Evolutionary conservation across 2,329 filamentous ascomycete species (phyloP).

Genomic region (Alternaria gansuensis): DNA sequence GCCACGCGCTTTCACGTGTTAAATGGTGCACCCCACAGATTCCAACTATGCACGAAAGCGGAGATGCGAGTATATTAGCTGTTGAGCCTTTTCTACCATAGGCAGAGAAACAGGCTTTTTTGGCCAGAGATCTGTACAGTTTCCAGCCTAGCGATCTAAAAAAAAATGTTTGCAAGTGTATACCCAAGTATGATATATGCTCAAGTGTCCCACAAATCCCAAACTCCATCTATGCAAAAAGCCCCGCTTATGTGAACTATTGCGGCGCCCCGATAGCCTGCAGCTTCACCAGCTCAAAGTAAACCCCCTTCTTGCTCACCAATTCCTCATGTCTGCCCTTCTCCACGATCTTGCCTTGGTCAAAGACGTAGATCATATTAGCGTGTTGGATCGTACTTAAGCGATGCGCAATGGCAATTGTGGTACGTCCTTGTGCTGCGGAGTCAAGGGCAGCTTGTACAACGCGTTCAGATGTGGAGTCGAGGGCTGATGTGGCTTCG

Average conservation of each 20-base stretch:
- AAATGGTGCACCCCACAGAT: background rate
- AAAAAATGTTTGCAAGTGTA: constrained; percentile 15
- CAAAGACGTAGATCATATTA: constrained; percentile 96
- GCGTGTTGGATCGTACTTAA: constrained; percentile 94
- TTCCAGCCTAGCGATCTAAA: constrained; percentile 8
- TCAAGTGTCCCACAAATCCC: background rate
- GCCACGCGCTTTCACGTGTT: constrained; percentile 9
- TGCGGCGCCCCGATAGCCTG: constrained; percentile 51
- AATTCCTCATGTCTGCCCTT: constrained; percentile 77
- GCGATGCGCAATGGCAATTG: constrained; percentile 92
- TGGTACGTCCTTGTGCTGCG: constrained; percentile 86
- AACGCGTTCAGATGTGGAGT: constrained; percentile 68
- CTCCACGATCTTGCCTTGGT: constrained; percentile 86
- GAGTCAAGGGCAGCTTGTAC: constrained; percentile 83
- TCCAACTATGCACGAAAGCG: background rate
- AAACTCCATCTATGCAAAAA: background rate
- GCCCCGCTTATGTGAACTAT: constrained; percentile 14
- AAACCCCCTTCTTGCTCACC: constrained; percentile 53
- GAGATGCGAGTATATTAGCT: background rate
- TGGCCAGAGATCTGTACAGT: background rate
- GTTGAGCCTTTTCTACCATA: background rate
- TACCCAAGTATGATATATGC: background rate
- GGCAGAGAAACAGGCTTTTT: constrained; percentile 3
- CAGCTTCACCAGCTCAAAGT: constrained; percentile 50
- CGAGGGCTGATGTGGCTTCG: constrained; percentile 52